Evolutionary conservation across 495 filamentous ascomycete species (phyloP).

Genomic region (Talaromyces trachyspermus): DNA sequence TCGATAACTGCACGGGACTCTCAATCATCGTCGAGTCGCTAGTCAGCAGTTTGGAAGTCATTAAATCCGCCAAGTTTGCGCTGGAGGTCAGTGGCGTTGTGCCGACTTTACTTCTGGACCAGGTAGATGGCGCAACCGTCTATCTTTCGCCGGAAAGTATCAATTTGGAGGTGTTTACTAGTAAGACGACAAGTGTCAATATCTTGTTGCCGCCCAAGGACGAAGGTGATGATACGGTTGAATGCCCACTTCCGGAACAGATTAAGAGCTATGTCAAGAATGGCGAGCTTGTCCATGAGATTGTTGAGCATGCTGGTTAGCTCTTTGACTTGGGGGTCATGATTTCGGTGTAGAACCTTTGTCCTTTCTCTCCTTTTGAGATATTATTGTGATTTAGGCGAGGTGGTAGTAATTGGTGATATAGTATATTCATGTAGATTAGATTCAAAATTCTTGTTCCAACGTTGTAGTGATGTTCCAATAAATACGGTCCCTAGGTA

Average conservation of each 20-base stretch:
- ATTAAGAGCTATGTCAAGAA: constrained; percentile 72
- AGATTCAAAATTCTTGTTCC: too few species aligned
- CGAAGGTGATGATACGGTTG: constrained; percentile 68
- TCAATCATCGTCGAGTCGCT: constrained; percentile 84
- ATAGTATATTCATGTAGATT: too few species aligned
- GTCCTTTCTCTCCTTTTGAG: too few species aligned
- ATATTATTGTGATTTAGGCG: too few species aligned
- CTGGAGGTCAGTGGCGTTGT: constrained; percentile 77
- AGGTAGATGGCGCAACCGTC: constrained; percentile 82
- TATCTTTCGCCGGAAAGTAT: constrained; percentile 76
- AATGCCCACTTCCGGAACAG: constrained; percentile 83
- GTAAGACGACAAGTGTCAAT: constrained; percentile 78
- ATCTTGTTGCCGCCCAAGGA: constrained; percentile 63
- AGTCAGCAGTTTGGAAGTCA: constrained; percentile 84
- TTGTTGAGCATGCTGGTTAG: constrained; percentile 80
- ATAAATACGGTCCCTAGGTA: too few species aligned
- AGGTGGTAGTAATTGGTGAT: too few species aligned
- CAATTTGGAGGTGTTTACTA: constrained; percentile 74
- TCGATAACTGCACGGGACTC: constrained; percentile 81
- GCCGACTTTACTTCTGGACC: constrained; percentile 83
- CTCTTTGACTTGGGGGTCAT: too few species aligned
- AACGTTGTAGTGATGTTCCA: too few species aligned
- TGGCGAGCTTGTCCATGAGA: constrained; percentile 72
- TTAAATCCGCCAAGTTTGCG: constrained; percentile 89
- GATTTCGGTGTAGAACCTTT: too few species aligned